Conservation (phyloP, 169 alveolate species). For the Theileria luwenshuni region DNA sequence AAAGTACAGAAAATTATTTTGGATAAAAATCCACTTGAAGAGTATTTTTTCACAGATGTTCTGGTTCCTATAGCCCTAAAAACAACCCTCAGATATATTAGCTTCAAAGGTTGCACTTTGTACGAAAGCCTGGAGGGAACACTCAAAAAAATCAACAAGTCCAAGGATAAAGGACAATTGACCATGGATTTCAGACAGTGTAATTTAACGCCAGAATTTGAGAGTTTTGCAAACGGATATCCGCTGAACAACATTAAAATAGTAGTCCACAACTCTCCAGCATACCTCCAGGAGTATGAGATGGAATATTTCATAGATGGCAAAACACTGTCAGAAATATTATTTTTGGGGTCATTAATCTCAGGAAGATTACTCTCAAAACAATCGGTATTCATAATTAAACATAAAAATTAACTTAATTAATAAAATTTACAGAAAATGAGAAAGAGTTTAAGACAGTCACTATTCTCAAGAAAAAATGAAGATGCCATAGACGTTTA, state of each 20-base stretch:
- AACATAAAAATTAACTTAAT: not conserved
- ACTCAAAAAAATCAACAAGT: constrained; percentile 3
- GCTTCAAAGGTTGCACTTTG: constrained; percentile 44
- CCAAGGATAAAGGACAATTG: not conserved
- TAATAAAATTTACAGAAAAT: not conserved
- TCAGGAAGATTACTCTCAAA: constrained; percentile 49
- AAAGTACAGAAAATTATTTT: constrained; percentile 24
- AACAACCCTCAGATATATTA: constrained; percentile 22
- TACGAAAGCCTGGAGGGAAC: constrained; percentile 15
- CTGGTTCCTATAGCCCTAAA: not conserved
- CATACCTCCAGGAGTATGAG: constrained; percentile 10
- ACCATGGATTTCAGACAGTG: constrained; percentile 31
- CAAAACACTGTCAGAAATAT: constrained; percentile 12
- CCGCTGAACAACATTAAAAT: constrained; percentile 54
- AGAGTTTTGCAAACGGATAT: constrained; percentile 15
- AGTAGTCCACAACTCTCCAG: not conserved
- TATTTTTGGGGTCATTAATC: constrained; percentile 20
- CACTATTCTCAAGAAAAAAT: not conserved
- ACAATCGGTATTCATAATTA: constrained; percentile 39
- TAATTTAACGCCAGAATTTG: not conserved
- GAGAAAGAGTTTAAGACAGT: constrained; percentile 1
- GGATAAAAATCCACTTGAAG: constrained; percentile 54
- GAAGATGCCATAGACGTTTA: constrained; percentile 25
- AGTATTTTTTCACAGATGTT: not conserved
- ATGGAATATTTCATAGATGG: constrained; percentile 49